Conservation (phyloP, 257 asterid genomes). For the Verbascum thapsus region DNA sequence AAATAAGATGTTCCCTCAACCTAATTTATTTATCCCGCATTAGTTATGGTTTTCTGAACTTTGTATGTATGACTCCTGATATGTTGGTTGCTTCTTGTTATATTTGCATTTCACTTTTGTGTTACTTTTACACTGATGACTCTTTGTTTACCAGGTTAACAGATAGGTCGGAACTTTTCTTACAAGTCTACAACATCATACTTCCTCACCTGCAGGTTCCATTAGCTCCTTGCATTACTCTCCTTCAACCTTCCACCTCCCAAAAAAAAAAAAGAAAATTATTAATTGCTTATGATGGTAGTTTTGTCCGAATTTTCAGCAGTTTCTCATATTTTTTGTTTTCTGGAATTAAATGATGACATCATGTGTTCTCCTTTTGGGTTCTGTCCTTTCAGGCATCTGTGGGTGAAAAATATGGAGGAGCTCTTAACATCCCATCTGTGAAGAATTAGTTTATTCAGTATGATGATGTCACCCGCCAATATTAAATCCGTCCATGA, state of each 20-base stretch:
- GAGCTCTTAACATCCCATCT: constrained; percentile 53
- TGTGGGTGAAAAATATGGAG: constrained; percentile 77
- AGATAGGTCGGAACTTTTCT: constrained; percentile 55
- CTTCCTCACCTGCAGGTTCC: constrained; percentile 88
- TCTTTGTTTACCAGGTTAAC: constrained; percentile 56
- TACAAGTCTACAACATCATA: constrained; percentile 47
- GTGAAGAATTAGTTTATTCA: constrained; percentile 31
- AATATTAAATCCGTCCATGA: constrained; percentile 22
- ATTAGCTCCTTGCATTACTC: constrained; percentile 19
- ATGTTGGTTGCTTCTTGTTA: constrained; percentile 4
- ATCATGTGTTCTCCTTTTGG: constrained; percentile 19
- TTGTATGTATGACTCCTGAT: neutral
- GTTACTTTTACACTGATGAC: constrained; percentile 5
- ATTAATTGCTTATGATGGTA: neutral
- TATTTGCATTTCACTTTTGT: constrained; percentile 12
- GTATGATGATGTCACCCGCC: constrained; percentile 14
- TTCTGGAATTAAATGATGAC: too few species aligned
- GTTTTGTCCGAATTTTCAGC: constrained; percentile 1
- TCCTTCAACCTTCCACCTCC: neutral
- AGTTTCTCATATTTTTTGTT: neutral
- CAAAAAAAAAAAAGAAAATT: neutral
- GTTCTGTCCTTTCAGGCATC: constrained; percentile 51
- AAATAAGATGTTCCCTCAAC: neutral
- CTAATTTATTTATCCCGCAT: neutral
- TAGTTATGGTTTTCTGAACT: neutral